phyloP scores from a whole-genome alignment of 2,329 filamentous ascomycete genomes.

The Cladophialophora yegresii region DNA sequence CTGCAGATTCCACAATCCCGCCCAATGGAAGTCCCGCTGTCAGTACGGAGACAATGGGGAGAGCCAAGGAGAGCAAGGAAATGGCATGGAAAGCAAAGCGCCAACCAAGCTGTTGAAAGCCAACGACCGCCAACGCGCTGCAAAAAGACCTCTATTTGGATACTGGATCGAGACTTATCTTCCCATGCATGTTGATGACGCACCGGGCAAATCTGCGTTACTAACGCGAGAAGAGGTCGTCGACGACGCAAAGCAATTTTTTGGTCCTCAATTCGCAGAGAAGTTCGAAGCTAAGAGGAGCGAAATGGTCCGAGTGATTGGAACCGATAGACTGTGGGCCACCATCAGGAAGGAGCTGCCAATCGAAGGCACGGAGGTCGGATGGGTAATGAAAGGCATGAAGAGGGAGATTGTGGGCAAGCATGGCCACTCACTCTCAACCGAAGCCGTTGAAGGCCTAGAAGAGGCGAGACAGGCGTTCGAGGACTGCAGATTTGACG shows the following conservation, averaged over 20 bases:
- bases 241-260: constrained; percentile 30
- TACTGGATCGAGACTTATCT: constrained; percentile 36
- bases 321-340: constrained; percentile 26
- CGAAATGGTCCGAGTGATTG: constrained; percentile 15
- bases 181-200: constrained; percentile 23
- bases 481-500: constrained; percentile 17
- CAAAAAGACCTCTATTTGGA: constrained; percentile 40
- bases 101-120: background rate
- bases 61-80: background rate
- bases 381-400: constrained; percentile 29
- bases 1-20: constrained; percentile 30
- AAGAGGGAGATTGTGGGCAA: constrained; percentile 23
- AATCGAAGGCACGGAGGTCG: constrained; percentile 16
- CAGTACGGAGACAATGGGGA: constrained; percentile 54
- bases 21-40: background rate
- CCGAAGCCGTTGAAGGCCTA: background rate
- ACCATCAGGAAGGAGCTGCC: constrained; percentile 27
- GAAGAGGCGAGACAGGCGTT: constrained; percentile 13
- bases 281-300: constrained; percentile 21
- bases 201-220: constrained; percentile 15
- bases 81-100: background rate
- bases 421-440: constrained; percentile 1
- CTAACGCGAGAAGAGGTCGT: constrained; percentile 28
- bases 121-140: constrained; percentile 38
- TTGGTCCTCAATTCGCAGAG: constrained; percentile 22